phyloP scores from a whole-genome alignment of 768 basidiomycete genomes.

The Rhizopogon vesiculosus region DNA sequence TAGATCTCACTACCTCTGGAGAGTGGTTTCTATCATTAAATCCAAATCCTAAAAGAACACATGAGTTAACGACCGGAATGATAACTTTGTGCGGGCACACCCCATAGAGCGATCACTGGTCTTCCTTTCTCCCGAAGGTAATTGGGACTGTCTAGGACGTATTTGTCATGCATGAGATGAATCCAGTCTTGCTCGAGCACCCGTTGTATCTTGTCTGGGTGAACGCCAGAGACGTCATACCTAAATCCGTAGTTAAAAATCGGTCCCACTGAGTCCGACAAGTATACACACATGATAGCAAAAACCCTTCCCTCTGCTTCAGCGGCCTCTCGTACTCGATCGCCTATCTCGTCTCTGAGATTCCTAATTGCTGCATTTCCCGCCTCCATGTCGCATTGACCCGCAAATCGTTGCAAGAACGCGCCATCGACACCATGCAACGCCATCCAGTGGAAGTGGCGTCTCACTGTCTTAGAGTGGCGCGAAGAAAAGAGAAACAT shows the following conservation, averaged over 20 bases:
- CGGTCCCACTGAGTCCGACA: background rate
- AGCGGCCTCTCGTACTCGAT: slow-evolving; percentile 68
- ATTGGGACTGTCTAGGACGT: slow-evolving; percentile 63
- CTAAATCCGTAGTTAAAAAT: slow-evolving; percentile 29
- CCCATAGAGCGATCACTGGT: slow-evolving; percentile 75
- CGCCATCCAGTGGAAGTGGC: slow-evolving; percentile 69
- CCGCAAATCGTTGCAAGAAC: slow-evolving; percentile 75
- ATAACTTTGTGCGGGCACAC: slow-evolving; percentile 22
- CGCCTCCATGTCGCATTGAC: slow-evolving; percentile 56
- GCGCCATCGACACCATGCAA: slow-evolving; percentile 75
- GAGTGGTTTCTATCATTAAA: slow-evolving; percentile 58
- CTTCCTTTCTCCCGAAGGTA: slow-evolving; percentile 68
- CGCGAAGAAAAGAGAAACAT: slow-evolving; percentile 76
- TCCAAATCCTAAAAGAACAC: slow-evolving; percentile 51
- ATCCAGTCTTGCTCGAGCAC: slow-evolving; percentile 70
- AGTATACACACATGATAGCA: slow-evolving; percentile 68
- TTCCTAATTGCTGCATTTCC: slow-evolving; percentile 52
- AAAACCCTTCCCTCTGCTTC: slow-evolving; percentile 79
- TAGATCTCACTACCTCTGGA: slow-evolving; percentile 47
- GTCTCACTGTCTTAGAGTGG: slow-evolving; percentile 66
- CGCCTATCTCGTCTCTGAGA: slow-evolving; percentile 70
- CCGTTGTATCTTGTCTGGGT: slow-evolving; percentile 60
- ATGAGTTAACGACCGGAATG: background rate
- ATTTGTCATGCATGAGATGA: slow-evolving; percentile 60
- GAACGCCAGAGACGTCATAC: slow-evolving; percentile 83